Conservation (phyloP, 2,329 filamentous ascomycete species). For the Colletotrichum sublineola region DNA sequence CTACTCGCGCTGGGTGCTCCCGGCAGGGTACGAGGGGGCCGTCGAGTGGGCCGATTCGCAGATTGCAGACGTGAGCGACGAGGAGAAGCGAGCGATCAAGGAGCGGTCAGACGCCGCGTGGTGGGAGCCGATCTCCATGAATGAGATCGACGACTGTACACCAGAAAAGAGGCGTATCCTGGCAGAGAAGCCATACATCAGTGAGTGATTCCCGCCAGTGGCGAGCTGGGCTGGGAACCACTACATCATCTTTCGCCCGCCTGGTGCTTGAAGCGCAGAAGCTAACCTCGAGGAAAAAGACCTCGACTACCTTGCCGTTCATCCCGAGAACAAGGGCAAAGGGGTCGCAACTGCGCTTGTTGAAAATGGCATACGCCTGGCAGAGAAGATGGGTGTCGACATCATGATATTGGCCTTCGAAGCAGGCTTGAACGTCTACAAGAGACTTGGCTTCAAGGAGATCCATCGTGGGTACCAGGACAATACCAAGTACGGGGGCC, state of each 20-base stretch:
- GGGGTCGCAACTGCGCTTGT: slow-evolving; percentile 47
- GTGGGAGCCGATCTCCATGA: slow-evolving; percentile 35
- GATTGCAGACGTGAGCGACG: slow-evolving; percentile 39
- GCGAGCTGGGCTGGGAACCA: neutral
- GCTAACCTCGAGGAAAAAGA: slow-evolving; percentile 29
- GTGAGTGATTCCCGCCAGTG: slow-evolving; percentile 31
- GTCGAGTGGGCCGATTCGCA: slow-evolving; percentile 37
- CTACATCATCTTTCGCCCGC: neutral
- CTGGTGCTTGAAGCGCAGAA: neutral
- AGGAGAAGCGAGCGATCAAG: slow-evolving; percentile 31
- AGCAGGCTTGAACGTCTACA: slow-evolving; percentile 45
- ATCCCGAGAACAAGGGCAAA: slow-evolving; percentile 47
- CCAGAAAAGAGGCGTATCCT: slow-evolving; percentile 36
- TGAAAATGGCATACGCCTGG: slow-evolving; percentile 45
- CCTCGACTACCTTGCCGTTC: slow-evolving; percentile 49
- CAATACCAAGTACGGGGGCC: slow-evolving; percentile 39
- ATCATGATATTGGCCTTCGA: slow-evolving; percentile 46
- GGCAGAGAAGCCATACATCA: slow-evolving; percentile 37
- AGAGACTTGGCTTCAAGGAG: slow-evolving; percentile 46
- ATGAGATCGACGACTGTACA: slow-evolving; percentile 15
- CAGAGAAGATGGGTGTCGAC: slow-evolving; percentile 45
- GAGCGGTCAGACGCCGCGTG: slow-evolving; percentile 29
- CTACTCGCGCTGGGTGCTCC: slow-evolving; percentile 46
- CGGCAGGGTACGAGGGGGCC: slow-evolving; percentile 25
- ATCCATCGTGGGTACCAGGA: slow-evolving; percentile 47